Evolutionary conservation across 345 rosid genomes (phyloP).

Genomic region (Eucalyptus polyanthemos): DNA sequence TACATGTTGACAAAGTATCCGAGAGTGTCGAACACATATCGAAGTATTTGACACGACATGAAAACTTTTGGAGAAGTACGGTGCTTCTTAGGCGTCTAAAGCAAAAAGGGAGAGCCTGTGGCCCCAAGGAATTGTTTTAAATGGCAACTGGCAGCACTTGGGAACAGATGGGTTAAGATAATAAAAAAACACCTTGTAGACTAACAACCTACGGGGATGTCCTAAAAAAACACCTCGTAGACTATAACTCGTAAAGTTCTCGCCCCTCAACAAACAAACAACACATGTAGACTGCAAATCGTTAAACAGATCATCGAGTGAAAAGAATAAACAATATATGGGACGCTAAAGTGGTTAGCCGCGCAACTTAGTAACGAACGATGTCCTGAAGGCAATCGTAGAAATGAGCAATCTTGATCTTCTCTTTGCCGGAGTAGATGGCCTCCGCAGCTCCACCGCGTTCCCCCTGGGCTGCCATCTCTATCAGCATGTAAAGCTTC

Average conservation of each 20-base stretch:
- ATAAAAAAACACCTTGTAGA: neutral
- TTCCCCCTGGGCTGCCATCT: slow-evolving; percentile 98
- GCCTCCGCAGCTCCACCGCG: slow-evolving; percentile 72
- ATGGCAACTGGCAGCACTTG: neutral
- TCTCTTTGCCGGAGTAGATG: slow-evolving; percentile 55
- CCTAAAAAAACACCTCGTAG: neutral
- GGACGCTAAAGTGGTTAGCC: neutral
- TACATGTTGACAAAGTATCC: fast-evolving
- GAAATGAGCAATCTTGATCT: slow-evolving; percentile 63
- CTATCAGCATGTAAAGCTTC: slow-evolving; percentile 80
- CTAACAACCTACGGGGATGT: neutral
- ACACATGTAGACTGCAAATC: neutral
- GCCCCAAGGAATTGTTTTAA: neutral
- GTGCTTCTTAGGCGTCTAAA: too few species aligned
- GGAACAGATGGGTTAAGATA: neutral
- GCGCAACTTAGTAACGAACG: slow-evolving; percentile 23
- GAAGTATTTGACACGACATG: fast-evolving
- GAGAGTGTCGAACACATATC: fast-evolving
- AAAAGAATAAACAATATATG: neutral
- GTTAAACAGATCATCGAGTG: neutral
- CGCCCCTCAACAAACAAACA: neutral
- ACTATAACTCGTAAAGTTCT: neutral
- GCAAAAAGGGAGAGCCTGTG: neutral
- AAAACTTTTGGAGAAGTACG: too few species aligned
- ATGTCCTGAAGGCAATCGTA: slow-evolving; percentile 76